phyloP scores from a whole-genome alignment of 768 basidiomycete species.

The Tricholoma sp. region DNA sequence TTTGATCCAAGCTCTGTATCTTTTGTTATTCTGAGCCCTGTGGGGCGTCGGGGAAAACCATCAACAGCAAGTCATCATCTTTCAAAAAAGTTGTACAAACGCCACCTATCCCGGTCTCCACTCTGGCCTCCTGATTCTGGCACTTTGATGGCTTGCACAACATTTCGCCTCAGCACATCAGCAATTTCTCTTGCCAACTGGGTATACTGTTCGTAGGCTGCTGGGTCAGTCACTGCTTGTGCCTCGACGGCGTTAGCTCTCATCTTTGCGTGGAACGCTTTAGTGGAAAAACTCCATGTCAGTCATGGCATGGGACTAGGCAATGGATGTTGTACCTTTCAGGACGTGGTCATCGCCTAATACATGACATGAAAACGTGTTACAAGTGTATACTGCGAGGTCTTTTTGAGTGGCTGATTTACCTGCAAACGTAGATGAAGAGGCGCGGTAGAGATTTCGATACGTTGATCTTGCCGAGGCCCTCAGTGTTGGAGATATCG shows the following conservation, averaged over 20 bases:
- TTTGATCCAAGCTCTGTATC: constrained; percentile 89
- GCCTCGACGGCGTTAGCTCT: constrained; percentile 48
- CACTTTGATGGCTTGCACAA: constrained; percentile 73
- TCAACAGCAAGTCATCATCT: not conserved
- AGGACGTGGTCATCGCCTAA: constrained; percentile 55
- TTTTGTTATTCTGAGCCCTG: constrained; percentile 68
- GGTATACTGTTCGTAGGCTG: constrained; percentile 47
- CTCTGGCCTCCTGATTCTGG: constrained; percentile 25
- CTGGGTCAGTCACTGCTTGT: constrained; percentile 37
- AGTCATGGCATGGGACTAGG: constrained; percentile 5
- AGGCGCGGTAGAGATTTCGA: constrained; percentile 62
- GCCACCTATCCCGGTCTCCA: constrained; percentile 40
- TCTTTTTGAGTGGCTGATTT: constrained; percentile 4
- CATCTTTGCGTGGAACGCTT: constrained; percentile 74
- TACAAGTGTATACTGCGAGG: not conserved
- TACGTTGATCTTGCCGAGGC: constrained; percentile 73
- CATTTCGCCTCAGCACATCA: constrained; percentile 66
- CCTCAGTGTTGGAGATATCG: constrained; percentile 49
- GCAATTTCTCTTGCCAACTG: constrained; percentile 69
- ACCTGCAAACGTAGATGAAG: constrained; percentile 64
- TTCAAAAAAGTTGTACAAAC: constrained; percentile 30
- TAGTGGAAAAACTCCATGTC: not conserved
- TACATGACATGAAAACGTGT: not conserved
- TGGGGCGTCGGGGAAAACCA: not conserved
- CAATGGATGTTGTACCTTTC: constrained; percentile 34